These are phyloP conservation scores for Aureobasidium namibiae DNA, from an alignment of 2,329 filamentous ascomycete genomes.

Conservation along the genomic window DNA sequence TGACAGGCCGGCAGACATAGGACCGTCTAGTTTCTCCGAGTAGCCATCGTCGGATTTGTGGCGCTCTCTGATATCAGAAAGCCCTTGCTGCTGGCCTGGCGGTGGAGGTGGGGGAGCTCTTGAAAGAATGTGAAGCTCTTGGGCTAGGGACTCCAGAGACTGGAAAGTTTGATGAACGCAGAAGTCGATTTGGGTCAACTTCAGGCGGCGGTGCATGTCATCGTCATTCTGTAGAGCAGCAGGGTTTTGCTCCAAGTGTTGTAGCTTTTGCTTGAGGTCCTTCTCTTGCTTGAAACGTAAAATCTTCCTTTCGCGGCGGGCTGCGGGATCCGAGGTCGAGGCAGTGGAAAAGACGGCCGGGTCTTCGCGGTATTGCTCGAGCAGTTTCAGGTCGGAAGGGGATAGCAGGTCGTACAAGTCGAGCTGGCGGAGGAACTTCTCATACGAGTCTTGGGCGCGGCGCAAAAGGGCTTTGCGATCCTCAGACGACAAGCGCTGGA, in stretches of 20 bases:
- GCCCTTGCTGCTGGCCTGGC: constrained; percentile 28
- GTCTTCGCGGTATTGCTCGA: constrained; percentile 65
- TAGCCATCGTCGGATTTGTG: constrained; percentile 41
- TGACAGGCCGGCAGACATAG: constrained; percentile 35
- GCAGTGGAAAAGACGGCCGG: constrained; percentile 66
- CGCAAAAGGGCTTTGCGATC: constrained; percentile 58
- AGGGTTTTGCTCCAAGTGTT: constrained; percentile 55
- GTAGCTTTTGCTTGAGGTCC: constrained; percentile 72
- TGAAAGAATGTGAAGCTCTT: constrained; percentile 75
- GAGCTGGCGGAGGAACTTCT: constrained; percentile 66
- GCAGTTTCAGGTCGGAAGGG: constrained; percentile 56
- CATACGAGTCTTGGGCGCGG: constrained; percentile 61
- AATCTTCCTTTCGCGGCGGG: constrained; percentile 76
- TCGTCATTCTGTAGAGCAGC: constrained; percentile 66
- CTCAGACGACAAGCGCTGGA: constrained; percentile 55
- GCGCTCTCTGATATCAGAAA: constrained; percentile 40
- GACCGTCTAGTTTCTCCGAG: constrained; percentile 65
- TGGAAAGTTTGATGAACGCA: constrained; percentile 75
- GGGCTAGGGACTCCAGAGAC: constrained; percentile 74
- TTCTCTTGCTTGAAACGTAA: constrained; percentile 78
- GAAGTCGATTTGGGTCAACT: constrained; percentile 67
- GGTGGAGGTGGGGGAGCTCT: constrained; percentile 54
- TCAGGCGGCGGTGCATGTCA: constrained; percentile 68
- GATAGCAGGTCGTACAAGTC: constrained; percentile 71
- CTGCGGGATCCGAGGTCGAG: constrained; percentile 56